Base-by-base conservation (phyloP, 208 protist species). In the Trypanosoma lewisi region DNA sequence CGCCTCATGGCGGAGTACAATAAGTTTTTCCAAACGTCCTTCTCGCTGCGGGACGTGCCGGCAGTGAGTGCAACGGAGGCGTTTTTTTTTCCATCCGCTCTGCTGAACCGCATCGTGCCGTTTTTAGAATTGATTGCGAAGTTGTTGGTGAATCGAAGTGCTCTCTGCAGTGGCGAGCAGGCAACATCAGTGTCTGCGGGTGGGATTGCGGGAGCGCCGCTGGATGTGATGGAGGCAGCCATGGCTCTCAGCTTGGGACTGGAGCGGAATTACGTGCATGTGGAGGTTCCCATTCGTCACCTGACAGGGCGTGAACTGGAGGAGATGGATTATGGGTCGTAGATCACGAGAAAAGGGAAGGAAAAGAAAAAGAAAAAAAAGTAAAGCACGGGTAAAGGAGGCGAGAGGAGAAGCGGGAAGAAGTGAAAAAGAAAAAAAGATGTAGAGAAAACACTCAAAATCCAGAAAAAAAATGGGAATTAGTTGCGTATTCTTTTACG, bases 271-370 rank as follows among this genome's bases (percentile, higher is more conserved):
- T 71, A 57, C 33, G 65, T 63, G 33, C 30, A 44, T 39, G 51
- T 71, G 30, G 54, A 71, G 49, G 17, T 71, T 0, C 65, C 65
- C 4, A 60, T 71, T 45, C 65, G 65, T 31, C 65, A 65, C 17
- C 19, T 68, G 28, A 58, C 63, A 11, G 37, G 30, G 11, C 44
- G 42, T 33, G 50, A 68, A 28, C 14, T 59, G 23, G 63, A 60
- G 51, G 53, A 60, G 7, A 36, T 68, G 28, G 51, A 23, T 21
- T n/a, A n/a, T n/a, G n/a, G n/a, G n/a, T n/a, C n/a, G n/a, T n/a
- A n/a, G n/a, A n/a, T n/a, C n/a, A n/a, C n/a, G n/a, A n/a, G n/a
- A n/a, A n/a, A n/a, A n/a, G n/a, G n/a, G n/a, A n/a, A n/a, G n/a
- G 7, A 21, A 21, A n/a, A 21, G 16, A 25, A 47, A 39, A 39